Base-by-base conservation (phyloP, 148 eudicot genomes). In the Cornus controversa region DNA sequence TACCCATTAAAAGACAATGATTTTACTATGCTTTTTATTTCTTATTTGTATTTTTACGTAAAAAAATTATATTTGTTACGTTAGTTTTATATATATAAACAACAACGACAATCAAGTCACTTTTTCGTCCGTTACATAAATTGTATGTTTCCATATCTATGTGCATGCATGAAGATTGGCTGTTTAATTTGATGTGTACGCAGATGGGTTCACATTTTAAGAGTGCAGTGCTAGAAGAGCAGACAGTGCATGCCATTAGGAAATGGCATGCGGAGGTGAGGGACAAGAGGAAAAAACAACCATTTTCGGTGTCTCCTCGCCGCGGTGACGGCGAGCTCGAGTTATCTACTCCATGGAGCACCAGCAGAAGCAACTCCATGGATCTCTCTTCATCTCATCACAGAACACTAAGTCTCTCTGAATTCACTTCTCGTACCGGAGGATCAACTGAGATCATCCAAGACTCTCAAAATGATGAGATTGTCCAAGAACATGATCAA, bases 161-260 rank as follows among this genome's bases (percentile, higher is more conserved):
- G n/a, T n/a, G n/a, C n/a, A n/a, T n/a, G n/a, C n/a, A n/a, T n/a
- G n/a, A n/a, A n/a, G n/a, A n/a, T n/a, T n/a, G n/a, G n/a, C n/a
- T n/a, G n/a, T n/a, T n/a, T n/a, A n/a, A n/a, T n/a, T n/a, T n/a
- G n/a, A 16, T 20, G 31, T 31, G 16, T 68, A 60, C 22, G 24
- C 64, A 86, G 86, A 86, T 86, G 89, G 89, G 89, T 29, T 73
- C 83, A 18, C 54, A 79, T 22, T 84, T 53, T 28, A 86, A 86
- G 67, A 75, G 67, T 34, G 76, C 83, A 70, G 71, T 86, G 75
- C 74, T 86, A 24, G 81, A 79, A 60, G 81, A 81, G 26, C 84
- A 86, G 71, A 86, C 86, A 26, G 29, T 67, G 37, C 77, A 81
- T 66, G 74, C 62, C 50, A 72, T 86, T 29, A 86, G 63, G 76